These are phyloP conservation scores for Botryotinia narcissicola DNA, from an alignment of 2,329 filamentous ascomycete genomes.

Conservation along the genomic window DNA sequence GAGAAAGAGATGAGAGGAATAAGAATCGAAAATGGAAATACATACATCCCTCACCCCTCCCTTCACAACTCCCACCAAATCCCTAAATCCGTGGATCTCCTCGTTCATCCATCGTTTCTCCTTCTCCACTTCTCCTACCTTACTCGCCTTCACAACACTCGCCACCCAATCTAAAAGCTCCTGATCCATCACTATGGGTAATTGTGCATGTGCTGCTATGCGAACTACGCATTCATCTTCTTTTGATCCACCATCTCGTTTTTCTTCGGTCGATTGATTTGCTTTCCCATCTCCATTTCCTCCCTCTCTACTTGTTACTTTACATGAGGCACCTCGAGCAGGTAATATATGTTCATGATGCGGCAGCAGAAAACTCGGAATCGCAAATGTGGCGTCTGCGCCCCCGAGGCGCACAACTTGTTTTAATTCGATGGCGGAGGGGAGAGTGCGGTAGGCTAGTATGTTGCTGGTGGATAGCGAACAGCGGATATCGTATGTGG, in stretches of 20 bases:
- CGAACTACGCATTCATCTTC: constrained; percentile 50
- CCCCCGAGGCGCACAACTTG: constrained; percentile 52
- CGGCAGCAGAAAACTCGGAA: constrained; percentile 51
- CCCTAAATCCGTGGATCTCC: constrained; percentile 33
- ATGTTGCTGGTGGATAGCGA: neutral
- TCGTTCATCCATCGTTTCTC: constrained; percentile 37
- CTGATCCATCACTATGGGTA: constrained; percentile 51
- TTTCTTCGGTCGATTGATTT: too few relatives aligned
- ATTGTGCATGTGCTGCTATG: constrained; percentile 47
- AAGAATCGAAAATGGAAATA: neutral
- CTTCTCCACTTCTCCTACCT: constrained; percentile 53
- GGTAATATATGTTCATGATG: constrained; percentile 55
- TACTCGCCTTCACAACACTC: constrained; percentile 55
- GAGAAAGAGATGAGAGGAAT: neutral
- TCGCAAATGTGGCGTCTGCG: constrained; percentile 47
- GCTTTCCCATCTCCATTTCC: constrained; percentile 36
- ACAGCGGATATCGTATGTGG: neutral
- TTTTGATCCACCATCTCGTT: constrained; percentile 40
- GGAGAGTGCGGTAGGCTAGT: constrained; percentile 30
- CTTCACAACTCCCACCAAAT: constrained; percentile 39
- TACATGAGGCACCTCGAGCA: constrained; percentile 36
- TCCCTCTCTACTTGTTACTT: constrained; percentile 37
- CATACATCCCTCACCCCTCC: constrained; percentile 43
- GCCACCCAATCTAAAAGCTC: constrained; percentile 53
- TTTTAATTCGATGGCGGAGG: constrained; percentile 37